Evolutionary conservation across 2,329 filamentous ascomycete genomes (phyloP).

Genomic region (Bipolaris bicolor): DNA sequence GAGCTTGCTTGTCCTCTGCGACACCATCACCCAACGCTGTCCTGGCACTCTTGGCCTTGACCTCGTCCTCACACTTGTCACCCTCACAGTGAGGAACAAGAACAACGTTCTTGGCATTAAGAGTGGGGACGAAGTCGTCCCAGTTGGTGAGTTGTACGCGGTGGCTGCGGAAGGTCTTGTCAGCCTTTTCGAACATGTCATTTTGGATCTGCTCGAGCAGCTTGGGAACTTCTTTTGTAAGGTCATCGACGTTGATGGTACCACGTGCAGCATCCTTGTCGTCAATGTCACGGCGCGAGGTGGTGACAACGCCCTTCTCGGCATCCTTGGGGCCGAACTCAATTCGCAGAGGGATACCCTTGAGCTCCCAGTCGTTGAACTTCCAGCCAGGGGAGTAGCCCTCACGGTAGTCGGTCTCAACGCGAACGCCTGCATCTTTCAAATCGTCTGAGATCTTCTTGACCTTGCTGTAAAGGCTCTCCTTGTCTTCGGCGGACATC

Average conservation of each 20-base stretch:
- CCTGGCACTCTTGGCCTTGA: conserved; percentile 89
- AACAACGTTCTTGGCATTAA: conserved; percentile 91
- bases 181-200: conserved; percentile 79
- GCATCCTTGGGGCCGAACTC: conserved; percentile 97
- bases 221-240: conserved; percentile 74
- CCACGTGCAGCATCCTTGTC: conserved; percentile 68
- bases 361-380: conserved; percentile 98
- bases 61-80: conserved; percentile 85
- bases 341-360: conserved; percentile 89
- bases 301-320: conserved; percentile 82
- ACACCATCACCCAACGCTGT: conserved; percentile 72
- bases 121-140: conserved; percentile 87
- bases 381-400: conserved; percentile 94
- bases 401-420: conserved; percentile 83
- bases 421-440: conserved; percentile 74
- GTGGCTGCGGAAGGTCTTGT: conserved; percentile 78
- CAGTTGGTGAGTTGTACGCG: conserved; percentile 81
- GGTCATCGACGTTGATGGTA: conserved; percentile 75
- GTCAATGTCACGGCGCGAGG: conserved; percentile 81
- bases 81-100: conserved; percentile 89
- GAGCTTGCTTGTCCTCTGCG: conserved; percentile 73
- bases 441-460: conserved; percentile 73
- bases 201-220: conserved; percentile 89
- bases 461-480: conserved; percentile 76
- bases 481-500: conserved; percentile 71